phyloP scores from a whole-genome alignment of 2,329 filamentous ascomycete species.

The Aureobasidium vineae region DNA sequence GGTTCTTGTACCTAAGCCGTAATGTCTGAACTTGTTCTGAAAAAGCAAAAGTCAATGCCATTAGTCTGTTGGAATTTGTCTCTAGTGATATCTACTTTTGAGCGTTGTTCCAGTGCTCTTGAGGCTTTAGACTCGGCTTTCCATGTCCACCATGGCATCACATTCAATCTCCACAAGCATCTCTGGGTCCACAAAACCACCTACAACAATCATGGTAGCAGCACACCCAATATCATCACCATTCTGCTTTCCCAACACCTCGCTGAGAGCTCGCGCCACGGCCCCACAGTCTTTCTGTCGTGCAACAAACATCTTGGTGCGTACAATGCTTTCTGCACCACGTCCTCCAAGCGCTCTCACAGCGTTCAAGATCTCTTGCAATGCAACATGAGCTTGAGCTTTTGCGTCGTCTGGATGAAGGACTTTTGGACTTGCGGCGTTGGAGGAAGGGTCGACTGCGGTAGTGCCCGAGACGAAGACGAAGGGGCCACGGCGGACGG shows the following conservation, averaged over 20 bases:
- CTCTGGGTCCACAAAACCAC: not conserved
- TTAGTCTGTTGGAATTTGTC: too few relatives aligned
- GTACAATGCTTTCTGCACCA: not conserved
- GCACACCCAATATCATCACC: not conserved
- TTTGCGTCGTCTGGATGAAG: not conserved
- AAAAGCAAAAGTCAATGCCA: too few relatives aligned
- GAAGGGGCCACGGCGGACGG: not conserved
- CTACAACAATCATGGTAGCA: constrained; percentile 5
- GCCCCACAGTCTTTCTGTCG: not conserved
- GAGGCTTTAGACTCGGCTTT: too few relatives aligned
- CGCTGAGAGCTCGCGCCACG: not conserved
- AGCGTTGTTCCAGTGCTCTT: too few relatives aligned
- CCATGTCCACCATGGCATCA: not conserved
- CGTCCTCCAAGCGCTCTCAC: not conserved
- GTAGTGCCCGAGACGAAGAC: constrained; percentile 7
- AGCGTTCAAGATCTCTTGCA: not conserved
- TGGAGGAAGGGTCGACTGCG: not conserved
- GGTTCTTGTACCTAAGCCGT: too few relatives aligned
- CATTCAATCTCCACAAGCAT: constrained; percentile 12
- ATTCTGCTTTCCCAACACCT: not conserved
- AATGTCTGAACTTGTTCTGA: too few relatives aligned
- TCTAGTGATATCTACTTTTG: too few relatives aligned
- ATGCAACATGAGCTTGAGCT: not conserved
- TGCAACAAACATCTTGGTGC: not conserved
- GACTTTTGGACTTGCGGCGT: not conserved